A percentile compares a stretch with the other conserved stretches of the same genome.
These are phyloP conservation scores for Rehmannia glutinosa DNA, from an alignment of 257 asterid genomes.

Conservation along the genomic window DNA sequence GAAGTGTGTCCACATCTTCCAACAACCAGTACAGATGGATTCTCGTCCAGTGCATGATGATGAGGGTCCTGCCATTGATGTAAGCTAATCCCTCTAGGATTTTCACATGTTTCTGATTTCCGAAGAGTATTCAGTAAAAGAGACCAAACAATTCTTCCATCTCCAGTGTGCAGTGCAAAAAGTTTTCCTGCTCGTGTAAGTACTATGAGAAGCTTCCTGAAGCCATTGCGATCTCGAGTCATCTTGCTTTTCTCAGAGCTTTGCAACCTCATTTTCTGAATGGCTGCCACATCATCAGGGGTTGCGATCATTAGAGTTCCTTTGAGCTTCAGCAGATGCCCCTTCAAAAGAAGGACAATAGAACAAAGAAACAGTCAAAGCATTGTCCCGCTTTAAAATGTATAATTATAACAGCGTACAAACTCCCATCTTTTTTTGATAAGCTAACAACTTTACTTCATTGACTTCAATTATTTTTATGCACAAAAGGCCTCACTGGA, in stretches of 20 bases:
- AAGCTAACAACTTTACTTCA: not conserved
- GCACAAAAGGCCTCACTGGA: not conserved
- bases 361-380: constrained; percentile 19
- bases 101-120: constrained; percentile 62
- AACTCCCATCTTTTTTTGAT: not conserved
- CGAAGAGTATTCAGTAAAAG: constrained; percentile 50
- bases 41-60: constrained; percentile 94
- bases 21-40: constrained; percentile 86
- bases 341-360: constrained; percentile 41
- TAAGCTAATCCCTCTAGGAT: constrained; percentile 69
- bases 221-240: constrained; percentile 91
- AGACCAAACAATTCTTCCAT: constrained; percentile 84
- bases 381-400: constrained; percentile 7
- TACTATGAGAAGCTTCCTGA: constrained; percentile 74
- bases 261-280: constrained; percentile 72
- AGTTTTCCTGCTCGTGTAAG: constrained; percentile 89
- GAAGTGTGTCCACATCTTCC: constrained; percentile 71
- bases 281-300: constrained; percentile 84
- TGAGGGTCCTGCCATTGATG: constrained; percentile 98
- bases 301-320: constrained; percentile 91
- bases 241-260: constrained; percentile 89
- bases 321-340: constrained; percentile 90
- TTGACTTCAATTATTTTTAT: not conserved
- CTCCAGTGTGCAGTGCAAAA: constrained; percentile 91
- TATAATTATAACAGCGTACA: not conserved